A percentile compares a stretch with the other conserved stretches of the same genome.
These are phyloP conservation scores for Linaria vulgaris DNA, from an alignment of 257 asterid genomes.

Conservation along the genomic window DNA sequence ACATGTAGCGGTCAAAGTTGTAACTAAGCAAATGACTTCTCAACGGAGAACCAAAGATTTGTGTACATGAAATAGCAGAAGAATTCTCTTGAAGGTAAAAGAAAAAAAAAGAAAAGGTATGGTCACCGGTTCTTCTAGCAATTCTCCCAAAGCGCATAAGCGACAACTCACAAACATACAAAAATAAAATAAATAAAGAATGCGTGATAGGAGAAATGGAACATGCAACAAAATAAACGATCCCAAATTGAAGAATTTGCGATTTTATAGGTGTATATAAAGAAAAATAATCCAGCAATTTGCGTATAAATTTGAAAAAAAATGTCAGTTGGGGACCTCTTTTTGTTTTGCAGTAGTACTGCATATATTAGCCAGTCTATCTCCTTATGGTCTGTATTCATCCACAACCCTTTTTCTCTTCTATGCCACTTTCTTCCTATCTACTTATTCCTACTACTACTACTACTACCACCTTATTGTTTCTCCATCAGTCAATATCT, in stretches of 20 bases:
- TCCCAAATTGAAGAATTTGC: slow-evolving; percentile 17
- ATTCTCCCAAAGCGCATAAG: neutral
- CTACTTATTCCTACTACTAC: slow-evolving; percentile 27
- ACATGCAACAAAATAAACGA: neutral
- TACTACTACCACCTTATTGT: slow-evolving; percentile 23
- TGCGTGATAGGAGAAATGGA: neutral
- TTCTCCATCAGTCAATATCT: slow-evolving; percentile 21
- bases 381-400: slow-evolving; percentile 57
- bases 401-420: slow-evolving; percentile 40
- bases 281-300: slow-evolving; percentile 26
- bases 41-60: too few species aligned
- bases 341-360: slow-evolving; percentile 35
- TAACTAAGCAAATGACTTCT: too few species aligned
- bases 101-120: neutral
- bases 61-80: too few species aligned
- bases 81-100: too few species aligned
- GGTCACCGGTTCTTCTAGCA: neutral
- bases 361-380: slow-evolving; percentile 50
- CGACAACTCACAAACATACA: neutral
- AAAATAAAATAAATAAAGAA: neutral
- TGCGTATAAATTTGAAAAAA: slow-evolving; percentile 26
- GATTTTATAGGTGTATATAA: slow-evolving; percentile 33
- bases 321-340: slow-evolving; percentile 77
- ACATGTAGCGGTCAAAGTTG: too few species aligned
- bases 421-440: slow-evolving; percentile 34